A percentile compares a stretch with the other conserved stretches of the same genome.
These are phyloP conservation scores for Magnusiomyces sp. DNA, from an alignment of 1,139 yeast species.

Conservation along the genomic window DNA sequence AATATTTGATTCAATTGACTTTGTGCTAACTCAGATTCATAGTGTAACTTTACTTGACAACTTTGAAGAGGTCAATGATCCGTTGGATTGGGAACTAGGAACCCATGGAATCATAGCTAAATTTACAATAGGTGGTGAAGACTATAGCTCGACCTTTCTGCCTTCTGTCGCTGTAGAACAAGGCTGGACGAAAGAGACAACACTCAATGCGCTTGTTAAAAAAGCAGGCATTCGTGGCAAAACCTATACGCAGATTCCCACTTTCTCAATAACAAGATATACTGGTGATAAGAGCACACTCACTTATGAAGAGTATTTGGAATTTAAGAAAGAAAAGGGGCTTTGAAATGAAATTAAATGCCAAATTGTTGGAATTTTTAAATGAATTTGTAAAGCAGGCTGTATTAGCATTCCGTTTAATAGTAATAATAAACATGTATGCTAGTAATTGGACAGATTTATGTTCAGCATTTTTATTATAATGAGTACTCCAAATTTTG, in stretches of 20 bases:
- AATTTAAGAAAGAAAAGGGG: background rate
- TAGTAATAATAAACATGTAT: no score
- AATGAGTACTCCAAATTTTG: no score
- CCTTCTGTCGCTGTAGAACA: constrained; percentile 92
- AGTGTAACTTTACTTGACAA: constrained; percentile 59
- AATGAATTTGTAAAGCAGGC: no score
- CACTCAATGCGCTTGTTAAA: constrained; percentile 57
- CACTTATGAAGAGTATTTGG: background rate
- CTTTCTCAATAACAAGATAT: background rate
- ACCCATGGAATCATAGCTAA: constrained; percentile 66
- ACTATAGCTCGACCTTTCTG: constrained; percentile 64
- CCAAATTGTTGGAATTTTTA: background rate
- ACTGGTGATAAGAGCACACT: constrained; percentile 3
- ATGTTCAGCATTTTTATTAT: no score
- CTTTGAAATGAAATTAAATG: background rate
- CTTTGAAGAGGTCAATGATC: constrained; percentile 44
- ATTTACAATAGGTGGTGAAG: constrained; percentile 33
- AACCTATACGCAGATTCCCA: background rate
- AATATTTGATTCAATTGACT: background rate
- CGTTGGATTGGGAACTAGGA: constrained; percentile 75
- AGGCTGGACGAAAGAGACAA: constrained; percentile 67
- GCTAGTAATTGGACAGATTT: no score
- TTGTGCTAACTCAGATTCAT: constrained; percentile 28
- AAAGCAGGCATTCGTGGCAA: constrained; percentile 48
- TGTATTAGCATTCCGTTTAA: no score